Evolutionary conservation across 1,284 basidiomycete genomes (phyloP).

Genomic region (Athelia sp.): DNA sequence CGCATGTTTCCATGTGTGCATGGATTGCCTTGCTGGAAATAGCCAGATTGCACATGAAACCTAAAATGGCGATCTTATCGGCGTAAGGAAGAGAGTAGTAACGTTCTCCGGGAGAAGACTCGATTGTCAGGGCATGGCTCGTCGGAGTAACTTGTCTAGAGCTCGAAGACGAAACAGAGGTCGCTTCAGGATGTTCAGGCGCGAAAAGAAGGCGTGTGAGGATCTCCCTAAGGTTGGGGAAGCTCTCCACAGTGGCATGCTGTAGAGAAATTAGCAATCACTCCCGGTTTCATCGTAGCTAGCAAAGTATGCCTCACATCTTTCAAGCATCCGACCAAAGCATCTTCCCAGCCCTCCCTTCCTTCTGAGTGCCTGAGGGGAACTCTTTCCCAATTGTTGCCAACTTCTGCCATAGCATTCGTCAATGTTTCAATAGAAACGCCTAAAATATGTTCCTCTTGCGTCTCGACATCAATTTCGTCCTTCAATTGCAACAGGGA

Average conservation of each 20-base stretch:
- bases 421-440: slow-evolving; percentile 56
- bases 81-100: slow-evolving; percentile 71
- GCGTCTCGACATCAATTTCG: slow-evolving; percentile 25
- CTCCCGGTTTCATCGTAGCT: slow-evolving; percentile 3
- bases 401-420: slow-evolving; percentile 63
- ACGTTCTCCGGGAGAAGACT: slow-evolving; percentile 56
- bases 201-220: slow-evolving; percentile 74
- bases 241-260: slow-evolving; percentile 73
- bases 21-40: slow-evolving; percentile 88
- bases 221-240: slow-evolving; percentile 73
- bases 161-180: slow-evolving; percentile 38
- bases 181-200: slow-evolving; percentile 40
- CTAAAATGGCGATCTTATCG: slow-evolving; percentile 83
- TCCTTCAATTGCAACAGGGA: slow-evolving; percentile 54
- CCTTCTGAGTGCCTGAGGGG: slow-evolving; percentile 62
- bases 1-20: slow-evolving; percentile 86
- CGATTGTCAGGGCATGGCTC: slow-evolving; percentile 26
- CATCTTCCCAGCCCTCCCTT: slow-evolving; percentile 80
- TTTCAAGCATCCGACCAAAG: slow-evolving; percentile 83
- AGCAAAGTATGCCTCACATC: slow-evolving; percentile 55
- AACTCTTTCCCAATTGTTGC: slow-evolving; percentile 78
- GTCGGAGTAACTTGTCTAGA: slow-evolving; percentile 39
- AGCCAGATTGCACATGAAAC: slow-evolving; percentile 87
- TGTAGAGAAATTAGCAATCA: slow-evolving; percentile 26
- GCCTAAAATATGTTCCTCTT: slow-evolving; percentile 41